Percentiles rank a stretch among this genome's conserved stretches.
These are phyloP conservation scores for Chalciporus chontae DNA, from an alignment of 768 basidiomycete species.

Conservation along the genomic window DNA sequence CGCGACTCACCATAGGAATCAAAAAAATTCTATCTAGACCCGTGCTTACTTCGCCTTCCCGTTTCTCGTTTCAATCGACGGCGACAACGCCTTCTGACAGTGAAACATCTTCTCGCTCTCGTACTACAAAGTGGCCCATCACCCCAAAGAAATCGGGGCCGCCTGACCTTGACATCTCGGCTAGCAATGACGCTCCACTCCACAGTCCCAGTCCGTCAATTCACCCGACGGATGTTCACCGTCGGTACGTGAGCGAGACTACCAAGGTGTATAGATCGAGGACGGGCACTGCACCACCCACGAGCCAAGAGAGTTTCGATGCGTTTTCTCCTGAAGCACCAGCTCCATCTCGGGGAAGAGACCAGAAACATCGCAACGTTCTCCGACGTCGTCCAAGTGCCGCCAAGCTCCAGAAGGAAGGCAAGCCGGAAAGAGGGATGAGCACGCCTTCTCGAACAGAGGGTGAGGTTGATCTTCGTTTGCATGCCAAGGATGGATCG, in stretches of 20 bases:
- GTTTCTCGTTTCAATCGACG: slow-evolving; percentile 19
- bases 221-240: slow-evolving; percentile 12
- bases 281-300: neutral
- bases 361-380: slow-evolving; percentile 27
- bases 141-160: slow-evolving; percentile 22
- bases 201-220: slow-evolving; percentile 1
- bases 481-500: neutral
- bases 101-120: slow-evolving; percentile 9
- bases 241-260: slow-evolving; percentile 18
- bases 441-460: slow-evolving; percentile 5
- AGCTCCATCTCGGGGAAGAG: slow-evolving; percentile 4
- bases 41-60: slow-evolving; percentile 19
- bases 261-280: slow-evolving; percentile 3
- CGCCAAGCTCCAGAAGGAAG: slow-evolving; percentile 16
- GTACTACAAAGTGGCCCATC: slow-evolving; percentile 14
- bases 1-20: slow-evolving; percentile 26
- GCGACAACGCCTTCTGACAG: slow-evolving; percentile 6
- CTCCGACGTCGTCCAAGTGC: slow-evolving; percentile 31
- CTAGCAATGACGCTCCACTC: slow-evolving; percentile 1
- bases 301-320: slow-evolving; percentile 15
- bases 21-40: slow-evolving; percentile 37
- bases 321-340: neutral
- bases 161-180: slow-evolving; percentile 22
- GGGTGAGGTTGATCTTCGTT: neutral
- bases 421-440: slow-evolving; percentile 10